Conservation (phyloP, 495 filamentous ascomycete genomes). For the Neurospora discreta region DNA sequence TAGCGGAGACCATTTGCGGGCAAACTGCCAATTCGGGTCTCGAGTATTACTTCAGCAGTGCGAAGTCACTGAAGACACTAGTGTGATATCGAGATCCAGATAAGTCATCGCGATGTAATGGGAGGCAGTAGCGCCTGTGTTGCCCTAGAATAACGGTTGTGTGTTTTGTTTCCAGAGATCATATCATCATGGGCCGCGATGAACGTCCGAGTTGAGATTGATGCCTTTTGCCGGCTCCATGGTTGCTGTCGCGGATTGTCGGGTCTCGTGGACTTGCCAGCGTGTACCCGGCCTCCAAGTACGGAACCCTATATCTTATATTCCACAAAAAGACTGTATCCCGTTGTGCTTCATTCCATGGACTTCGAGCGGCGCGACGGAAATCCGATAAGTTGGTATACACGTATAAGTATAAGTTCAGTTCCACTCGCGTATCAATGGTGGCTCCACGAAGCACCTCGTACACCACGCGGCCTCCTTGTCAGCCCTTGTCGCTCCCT, state of each 20-base stretch:
- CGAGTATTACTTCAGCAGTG: not conserved
- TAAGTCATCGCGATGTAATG: not conserved
- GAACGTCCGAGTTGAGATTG: not conserved
- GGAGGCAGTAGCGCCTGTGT: not conserved
- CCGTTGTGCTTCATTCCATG: not conserved
- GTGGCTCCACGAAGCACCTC: conserved; percentile 8
- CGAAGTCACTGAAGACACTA: not conserved
- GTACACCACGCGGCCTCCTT: conserved; percentile 10
- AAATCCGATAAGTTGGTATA: not conserved
- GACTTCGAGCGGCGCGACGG: not conserved
- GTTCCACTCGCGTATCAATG: not conserved
- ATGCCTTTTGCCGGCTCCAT: not conserved
- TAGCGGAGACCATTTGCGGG: not conserved
- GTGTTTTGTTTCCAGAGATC: not conserved
- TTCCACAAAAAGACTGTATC: not conserved
- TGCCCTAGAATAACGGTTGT: not conserved
- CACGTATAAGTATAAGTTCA: too few species aligned
- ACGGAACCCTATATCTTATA: not conserved
- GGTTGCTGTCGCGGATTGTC: not conserved
- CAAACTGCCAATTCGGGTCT: not conserved
- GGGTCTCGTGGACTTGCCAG: not conserved
- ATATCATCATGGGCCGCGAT: not conserved
- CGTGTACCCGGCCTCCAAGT: not conserved
- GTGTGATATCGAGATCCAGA: not conserved
- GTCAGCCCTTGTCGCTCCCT: not conserved